phyloP scores from a whole-genome alignment of 2,329 filamentous ascomycete genomes.

The Neoascochyta sp. region DNA sequence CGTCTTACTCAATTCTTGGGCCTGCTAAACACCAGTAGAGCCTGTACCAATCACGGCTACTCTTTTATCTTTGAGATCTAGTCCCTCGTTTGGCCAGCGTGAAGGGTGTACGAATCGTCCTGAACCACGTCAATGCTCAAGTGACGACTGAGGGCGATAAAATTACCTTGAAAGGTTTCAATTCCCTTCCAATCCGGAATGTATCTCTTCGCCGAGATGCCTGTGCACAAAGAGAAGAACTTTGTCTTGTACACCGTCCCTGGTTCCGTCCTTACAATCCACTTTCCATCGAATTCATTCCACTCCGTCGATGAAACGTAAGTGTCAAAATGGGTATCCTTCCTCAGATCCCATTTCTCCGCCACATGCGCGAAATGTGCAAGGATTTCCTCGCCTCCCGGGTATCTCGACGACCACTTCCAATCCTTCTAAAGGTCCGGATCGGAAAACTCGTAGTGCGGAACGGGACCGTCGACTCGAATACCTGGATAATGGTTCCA shows the following conservation, averaged over 20 bases:
- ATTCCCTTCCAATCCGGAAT: conserved; percentile 42
- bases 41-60: conserved; percentile 60
- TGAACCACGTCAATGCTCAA: conserved; percentile 1
- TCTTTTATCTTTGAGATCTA: conserved; percentile 54
- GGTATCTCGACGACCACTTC: conserved; percentile 19
- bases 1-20: conserved; percentile 54
- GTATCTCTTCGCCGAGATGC: conserved; percentile 46
- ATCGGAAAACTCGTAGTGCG: conserved; percentile 22
- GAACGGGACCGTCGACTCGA: conserved; percentile 20
- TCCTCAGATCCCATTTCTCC: conserved; percentile 16
- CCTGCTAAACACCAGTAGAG: conserved; percentile 59
- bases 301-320: conserved; percentile 44
- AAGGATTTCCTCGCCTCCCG: conserved; percentile 16
- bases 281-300: conserved; percentile 37
- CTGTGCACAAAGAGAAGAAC: conserved; percentile 48
- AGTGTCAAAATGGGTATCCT: conserved; percentile 39
- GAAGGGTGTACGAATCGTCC: conserved; percentile 52
- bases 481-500: conserved; percentile 31
- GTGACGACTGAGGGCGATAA: neutral
- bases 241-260: conserved; percentile 40
- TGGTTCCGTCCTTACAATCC: conserved; percentile 45
- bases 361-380: conserved; percentile 20
- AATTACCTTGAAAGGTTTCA: conserved; percentile 19
- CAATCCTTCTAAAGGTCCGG: conserved; percentile 17
- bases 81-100: conserved; percentile 54